These are phyloP conservation scores for Rugiboletus extremiorientalis DNA, from an alignment of 1,284 basidiomycete species.

Conservation along the genomic window DNA sequence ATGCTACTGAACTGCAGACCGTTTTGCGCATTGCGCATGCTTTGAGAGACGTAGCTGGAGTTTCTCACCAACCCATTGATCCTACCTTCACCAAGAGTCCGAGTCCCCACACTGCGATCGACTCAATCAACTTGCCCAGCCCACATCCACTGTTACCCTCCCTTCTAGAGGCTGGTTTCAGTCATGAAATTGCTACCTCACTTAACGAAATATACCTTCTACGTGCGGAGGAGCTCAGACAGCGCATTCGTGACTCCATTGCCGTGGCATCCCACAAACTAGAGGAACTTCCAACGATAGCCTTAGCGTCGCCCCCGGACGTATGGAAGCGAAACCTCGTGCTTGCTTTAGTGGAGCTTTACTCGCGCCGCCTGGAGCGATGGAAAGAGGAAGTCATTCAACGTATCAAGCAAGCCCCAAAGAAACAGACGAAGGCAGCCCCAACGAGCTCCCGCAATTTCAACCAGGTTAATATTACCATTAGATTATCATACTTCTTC, in stretches of 20 bases:
- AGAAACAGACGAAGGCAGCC: accelerated
- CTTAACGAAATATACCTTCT: too few species aligned
- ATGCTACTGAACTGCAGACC: neutral
- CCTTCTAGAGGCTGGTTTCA: neutral
- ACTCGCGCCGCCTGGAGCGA: neutral
- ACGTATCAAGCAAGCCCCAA: neutral
- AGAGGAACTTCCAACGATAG: neutral
- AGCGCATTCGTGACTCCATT: neutral
- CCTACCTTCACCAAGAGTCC: too few species aligned
- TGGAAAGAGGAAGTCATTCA: conserved; percentile 11
- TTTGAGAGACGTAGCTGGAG: neutral
- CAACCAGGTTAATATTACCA: conserved; percentile 1
- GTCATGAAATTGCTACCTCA: neutral
- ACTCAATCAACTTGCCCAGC: neutral
- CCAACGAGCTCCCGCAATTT: too few species aligned
- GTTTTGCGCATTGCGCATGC: neutral
- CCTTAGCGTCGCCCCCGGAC: neutral
- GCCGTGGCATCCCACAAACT: neutral
- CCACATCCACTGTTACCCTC: neutral
- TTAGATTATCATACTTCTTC: accelerated
- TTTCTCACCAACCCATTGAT: too few species aligned
- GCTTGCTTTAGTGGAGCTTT: neutral
- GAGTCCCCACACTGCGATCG: neutral
- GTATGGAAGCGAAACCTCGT: neutral
- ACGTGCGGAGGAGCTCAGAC: neutral